Base-by-base conservation (phyloP, 257 asterid genomes). In the Echites panduratus region DNA sequence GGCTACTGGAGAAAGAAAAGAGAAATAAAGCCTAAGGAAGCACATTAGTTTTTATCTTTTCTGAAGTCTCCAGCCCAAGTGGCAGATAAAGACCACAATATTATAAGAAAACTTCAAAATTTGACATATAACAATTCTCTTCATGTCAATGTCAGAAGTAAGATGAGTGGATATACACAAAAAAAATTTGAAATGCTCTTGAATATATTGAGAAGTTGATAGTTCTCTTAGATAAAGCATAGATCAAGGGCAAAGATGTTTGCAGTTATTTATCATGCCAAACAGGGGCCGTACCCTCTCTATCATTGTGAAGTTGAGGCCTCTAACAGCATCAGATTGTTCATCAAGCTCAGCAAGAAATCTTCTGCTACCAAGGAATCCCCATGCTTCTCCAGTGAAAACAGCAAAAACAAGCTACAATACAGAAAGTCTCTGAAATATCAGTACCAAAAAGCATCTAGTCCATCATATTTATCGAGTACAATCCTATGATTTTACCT, bases 321-420 rank as follows among this genome's bases (percentile, higher is more conserved):
- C 99, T 78, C 80, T 83, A 75, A 88, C 73, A 77, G 97, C 77
- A 70, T 87, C 91, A 7, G 95, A 87, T 49, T 86, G 90, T 76
- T 78, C 88, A 77, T 95, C 97, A 73, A 86, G 85, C 83, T 92
- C 99, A 53, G 83, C 81, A 81, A 95, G 85, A 76, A 95, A 82
- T 87, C 98, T 89, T 74, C 95, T 83, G 89, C 99, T 95, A 41
- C 99, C 99, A 66, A 95, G 88, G 82, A 90, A 92, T 66, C 99
- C 99, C 99, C 99, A 95, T 71, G 96, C 82, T 83, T 95, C 99
- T 73, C 99, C 99, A 58, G 99, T 95, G 87, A 95, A 82, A 82
- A 88, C 92, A 79, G 87, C 83, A 87, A 91, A 95, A 63, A 90
- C 97, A 80, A 95, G 93, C 99, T 95, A 91, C 77, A 75, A 74